Percentiles rank a stretch among this genome's conserved stretches.
phyloP scores from a whole-genome alignment of 495 filamentous ascomycete genomes.

The Sphaerosporella brunnea region DNA sequence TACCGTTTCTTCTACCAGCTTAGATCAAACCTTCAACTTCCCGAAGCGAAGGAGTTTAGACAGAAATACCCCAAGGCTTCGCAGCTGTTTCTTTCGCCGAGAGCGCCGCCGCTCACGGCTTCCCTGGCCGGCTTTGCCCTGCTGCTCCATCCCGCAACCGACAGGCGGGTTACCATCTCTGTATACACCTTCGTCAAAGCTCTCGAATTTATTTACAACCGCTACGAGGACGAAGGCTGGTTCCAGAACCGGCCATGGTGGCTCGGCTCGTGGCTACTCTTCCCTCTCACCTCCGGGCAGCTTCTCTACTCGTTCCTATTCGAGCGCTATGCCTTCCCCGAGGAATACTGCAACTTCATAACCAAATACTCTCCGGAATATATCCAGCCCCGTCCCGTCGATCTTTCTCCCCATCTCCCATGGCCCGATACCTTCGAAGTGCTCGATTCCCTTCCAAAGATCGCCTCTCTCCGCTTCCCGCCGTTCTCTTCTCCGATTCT shows the following conservation, averaged over 20 bases:
- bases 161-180: slow-evolving; percentile 59
- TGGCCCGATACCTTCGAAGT: slow-evolving; percentile 69
- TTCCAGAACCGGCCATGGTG: slow-evolving; percentile 51
- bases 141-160: slow-evolving; percentile 56
- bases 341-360: slow-evolving; percentile 52
- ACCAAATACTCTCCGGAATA: slow-evolving; percentile 59
- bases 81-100: slow-evolving; percentile 53
- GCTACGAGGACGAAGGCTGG: slow-evolving; percentile 60
- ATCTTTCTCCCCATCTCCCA: slow-evolving; percentile 42
- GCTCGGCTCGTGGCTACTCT: slow-evolving; percentile 93
- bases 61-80: slow-evolving; percentile 62
- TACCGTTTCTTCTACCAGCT: slow-evolving; percentile 77
- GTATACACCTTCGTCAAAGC: slow-evolving; percentile 64
- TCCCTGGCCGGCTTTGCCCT: slow-evolving; percentile 68
- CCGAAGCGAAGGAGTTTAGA: slow-evolving; percentile 57
- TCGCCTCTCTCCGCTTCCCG: slow-evolving; percentile 69
- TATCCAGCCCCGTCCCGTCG: slow-evolving; percentile 50
- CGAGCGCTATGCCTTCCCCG: slow-evolving; percentile 73
- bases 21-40: slow-evolving; percentile 55
- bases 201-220: slow-evolving; percentile 74
- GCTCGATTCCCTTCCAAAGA: slow-evolving; percentile 60
- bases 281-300: slow-evolving; percentile 81
- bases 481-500: slow-evolving; percentile 66
- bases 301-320: slow-evolving; percentile 83
- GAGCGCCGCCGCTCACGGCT: slow-evolving; percentile 75